These are phyloP conservation scores for Penicillium macrosclerotiorum DNA, from an alignment of 495 filamentous ascomycete species.

Conservation along the genomic window DNA sequence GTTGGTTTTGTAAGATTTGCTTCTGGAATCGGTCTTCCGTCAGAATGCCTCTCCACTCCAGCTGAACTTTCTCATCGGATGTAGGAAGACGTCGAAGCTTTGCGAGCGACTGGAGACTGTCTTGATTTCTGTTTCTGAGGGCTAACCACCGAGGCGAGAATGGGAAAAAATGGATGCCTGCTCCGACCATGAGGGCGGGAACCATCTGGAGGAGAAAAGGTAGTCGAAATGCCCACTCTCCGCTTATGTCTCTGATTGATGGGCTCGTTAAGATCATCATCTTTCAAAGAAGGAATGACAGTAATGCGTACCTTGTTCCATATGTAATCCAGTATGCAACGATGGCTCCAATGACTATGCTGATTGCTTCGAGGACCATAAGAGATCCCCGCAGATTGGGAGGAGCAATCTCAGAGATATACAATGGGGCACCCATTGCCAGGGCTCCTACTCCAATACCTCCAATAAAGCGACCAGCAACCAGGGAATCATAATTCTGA, in stretches of 20 bases:
- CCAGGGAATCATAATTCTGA: conserved; percentile 55
- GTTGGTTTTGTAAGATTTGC: background rate
- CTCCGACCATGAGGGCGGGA: conserved; percentile 62
- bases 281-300: no score
- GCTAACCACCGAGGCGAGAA: conserved; percentile 75
- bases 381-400: conserved; percentile 74
- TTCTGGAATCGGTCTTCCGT: conserved; percentile 26
- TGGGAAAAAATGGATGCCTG: conserved; percentile 69
- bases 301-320: no score
- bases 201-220: conserved; percentile 74
- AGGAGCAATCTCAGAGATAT: conserved; percentile 72
- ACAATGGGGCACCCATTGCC: conserved; percentile 69
- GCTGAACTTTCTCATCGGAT: conserved; percentile 39
- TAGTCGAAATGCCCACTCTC: conserved; percentile 66
- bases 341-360: conserved; percentile 42
- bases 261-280: no score
- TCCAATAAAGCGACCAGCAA: conserved; percentile 63
- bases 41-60: conserved; percentile 41
- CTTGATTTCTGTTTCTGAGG: conserved; percentile 68
- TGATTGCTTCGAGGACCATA: conserved; percentile 72
- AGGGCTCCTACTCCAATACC: conserved; percentile 72
- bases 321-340: conserved; percentile 48
- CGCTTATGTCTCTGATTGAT: conserved; percentile 1
- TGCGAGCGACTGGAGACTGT: conserved; percentile 61
- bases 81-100: conserved; percentile 61